Evolutionary conservation across 164 flowering plant species (phyloP).

Genomic region (Magnolia officinalis): DNA sequence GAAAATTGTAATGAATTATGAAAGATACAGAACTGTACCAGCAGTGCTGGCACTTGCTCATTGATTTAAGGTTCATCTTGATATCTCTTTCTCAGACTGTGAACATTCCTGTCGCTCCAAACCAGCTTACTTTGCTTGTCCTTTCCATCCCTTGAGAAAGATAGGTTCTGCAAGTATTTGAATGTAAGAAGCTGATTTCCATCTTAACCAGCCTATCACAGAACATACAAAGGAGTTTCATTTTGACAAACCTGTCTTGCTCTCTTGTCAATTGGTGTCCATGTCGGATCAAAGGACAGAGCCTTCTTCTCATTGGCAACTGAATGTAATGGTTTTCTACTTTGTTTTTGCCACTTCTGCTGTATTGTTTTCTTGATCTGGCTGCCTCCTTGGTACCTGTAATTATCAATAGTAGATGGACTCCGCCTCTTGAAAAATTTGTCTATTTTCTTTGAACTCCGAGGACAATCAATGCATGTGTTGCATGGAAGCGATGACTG

Average conservation of each 20-base stretch:
- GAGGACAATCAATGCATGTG: constrained; percentile 27
- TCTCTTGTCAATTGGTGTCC: constrained; percentile 79
- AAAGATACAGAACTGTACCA: not conserved
- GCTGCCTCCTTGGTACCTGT: constrained; percentile 64
- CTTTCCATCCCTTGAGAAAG: constrained; percentile 53
- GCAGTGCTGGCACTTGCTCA: not conserved
- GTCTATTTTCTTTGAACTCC: constrained; percentile 26
- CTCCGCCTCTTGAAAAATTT: constrained; percentile 61
- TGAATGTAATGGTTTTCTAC: constrained; percentile 25
- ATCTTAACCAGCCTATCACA: not conserved
- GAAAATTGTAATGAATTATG: not conserved
- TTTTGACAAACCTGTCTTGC: constrained; percentile 56
- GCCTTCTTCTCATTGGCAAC: constrained; percentile 34
- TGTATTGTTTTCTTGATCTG: constrained; percentile 32
- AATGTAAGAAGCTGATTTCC: not conserved
- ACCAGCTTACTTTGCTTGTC: constrained; percentile 78
- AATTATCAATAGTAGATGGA: constrained; percentile 74
- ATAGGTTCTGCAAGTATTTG: constrained; percentile 48
- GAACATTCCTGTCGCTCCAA: constrained; percentile 48
- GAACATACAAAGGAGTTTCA: not conserved
- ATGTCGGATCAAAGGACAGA: constrained; percentile 24
- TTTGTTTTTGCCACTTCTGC: constrained; percentile 43
- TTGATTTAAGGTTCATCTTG: not conserved
- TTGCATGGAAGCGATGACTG: constrained; percentile 38
- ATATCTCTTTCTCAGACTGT: constrained; percentile 24